Evolutionary conservation across 768 basidiomycete species (phyloP), one percentile per base, ranked within the genome.

Genomic region (Mycena kentingensis): DNA sequence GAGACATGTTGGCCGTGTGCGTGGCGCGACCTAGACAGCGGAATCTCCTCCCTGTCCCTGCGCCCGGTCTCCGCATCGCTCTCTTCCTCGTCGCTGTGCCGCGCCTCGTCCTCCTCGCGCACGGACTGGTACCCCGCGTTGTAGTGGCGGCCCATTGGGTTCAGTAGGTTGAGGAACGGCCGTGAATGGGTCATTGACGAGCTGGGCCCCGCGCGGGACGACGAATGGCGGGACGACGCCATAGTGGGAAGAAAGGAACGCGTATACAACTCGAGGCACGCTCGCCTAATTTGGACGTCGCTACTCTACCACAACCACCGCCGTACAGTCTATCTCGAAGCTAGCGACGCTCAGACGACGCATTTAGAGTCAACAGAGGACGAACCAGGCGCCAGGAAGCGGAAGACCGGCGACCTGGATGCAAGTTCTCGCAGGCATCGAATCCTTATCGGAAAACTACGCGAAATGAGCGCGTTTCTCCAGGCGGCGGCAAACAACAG

Each of bases 121-220:
- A 87, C 72, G 25, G 82, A 85, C 65, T 88, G 87, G 64, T 77
- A 93, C 6, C 89, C 90, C 56, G 84, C 83, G 65, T 32, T 32
- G 16, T 91, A 83, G 27, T 77, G 70, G 57, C 83, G 80, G 55
- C 81, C 82, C 77, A 89, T 85, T 31, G 90, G 88, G 66, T 92
- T 93, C 29, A 93, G 74, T 79, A 89, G 83, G 68, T 82, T 84
- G 61, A 92, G 83, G 63, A 93, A 90, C 1, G 89, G 86, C 27
- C 85, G 82, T 28, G 88, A 90, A 63, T 72, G 78, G 26, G 85
- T 81, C n/a, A 73, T 32, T 8, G 41, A 72, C 19, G 69, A 70
- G 41, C 65, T 49, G n/a, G 45, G 39, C 12, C 51, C 69, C 49
- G 72, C 67, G 36, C 64, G 58, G 41, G 64, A 62, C 39, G 73